Percentiles rank a stretch among this genome's conserved stretches.
phyloP scores from a whole-genome alignment of 2,329 filamentous ascomycete species.

The Pestalotiopsis fici region DNA sequence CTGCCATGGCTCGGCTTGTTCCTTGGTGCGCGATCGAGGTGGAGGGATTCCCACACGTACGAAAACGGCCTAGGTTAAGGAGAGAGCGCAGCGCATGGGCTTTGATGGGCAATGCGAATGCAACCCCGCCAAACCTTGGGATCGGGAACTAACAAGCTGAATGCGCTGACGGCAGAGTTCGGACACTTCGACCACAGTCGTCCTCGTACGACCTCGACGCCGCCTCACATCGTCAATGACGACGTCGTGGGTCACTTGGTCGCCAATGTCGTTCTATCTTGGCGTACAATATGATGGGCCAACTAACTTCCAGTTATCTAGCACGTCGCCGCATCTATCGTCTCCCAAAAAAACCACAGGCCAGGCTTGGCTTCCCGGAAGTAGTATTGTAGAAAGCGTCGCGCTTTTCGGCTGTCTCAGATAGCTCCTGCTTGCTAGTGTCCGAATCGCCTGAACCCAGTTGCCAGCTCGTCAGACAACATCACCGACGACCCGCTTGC shows the following conservation, averaged over 20 bases:
- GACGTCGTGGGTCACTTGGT: background rate
- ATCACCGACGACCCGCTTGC: background rate
- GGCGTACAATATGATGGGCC: background rate
- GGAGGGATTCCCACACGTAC: background rate
- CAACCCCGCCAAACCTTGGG: background rate
- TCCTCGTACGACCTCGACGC: background rate
- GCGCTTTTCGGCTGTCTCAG: background rate
- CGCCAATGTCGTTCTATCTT: background rate
- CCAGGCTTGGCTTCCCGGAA: background rate
- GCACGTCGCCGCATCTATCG: background rate
- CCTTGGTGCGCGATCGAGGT: background rate
- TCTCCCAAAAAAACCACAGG: background rate
- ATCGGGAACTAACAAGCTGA: background rate
- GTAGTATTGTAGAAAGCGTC: background rate
- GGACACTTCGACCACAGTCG: background rate
- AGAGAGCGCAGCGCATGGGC: background rate
- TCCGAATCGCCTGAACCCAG: constrained; percentile 1
- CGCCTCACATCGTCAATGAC: background rate
- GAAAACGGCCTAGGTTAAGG: background rate
- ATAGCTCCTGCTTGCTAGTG: background rate
- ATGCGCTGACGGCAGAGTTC: background rate
- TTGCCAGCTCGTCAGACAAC: constrained; percentile 5
- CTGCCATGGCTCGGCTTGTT: background rate
- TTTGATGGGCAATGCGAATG: background rate
- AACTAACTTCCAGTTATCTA: background rate